These are phyloP conservation scores for Raphanus sativus DNA, from an alignment of 345 rosid species.

Conservation along the genomic window DNA sequence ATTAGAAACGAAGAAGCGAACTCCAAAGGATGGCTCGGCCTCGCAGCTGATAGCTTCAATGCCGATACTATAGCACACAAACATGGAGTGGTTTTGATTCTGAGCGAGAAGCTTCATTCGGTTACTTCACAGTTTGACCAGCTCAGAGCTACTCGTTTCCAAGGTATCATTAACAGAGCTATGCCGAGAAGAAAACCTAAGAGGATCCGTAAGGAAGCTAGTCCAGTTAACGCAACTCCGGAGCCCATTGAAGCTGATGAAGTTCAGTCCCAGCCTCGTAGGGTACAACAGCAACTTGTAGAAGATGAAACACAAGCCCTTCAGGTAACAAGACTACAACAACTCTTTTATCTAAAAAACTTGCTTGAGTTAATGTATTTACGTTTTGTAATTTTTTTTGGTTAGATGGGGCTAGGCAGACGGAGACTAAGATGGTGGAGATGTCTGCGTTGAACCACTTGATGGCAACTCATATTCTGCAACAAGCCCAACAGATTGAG, in stretches of 20 bases:
- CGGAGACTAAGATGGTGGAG: slow-evolving; percentile 97
- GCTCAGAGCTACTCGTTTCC: slow-evolving; percentile 85
- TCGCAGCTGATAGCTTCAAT: slow-evolving; percentile 53
- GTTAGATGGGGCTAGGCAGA: slow-evolving; percentile 72
- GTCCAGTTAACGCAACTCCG: slow-evolving; percentile 43
- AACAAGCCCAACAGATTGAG: slow-evolving; percentile 95
- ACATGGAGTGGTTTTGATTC: slow-evolving; percentile 93
- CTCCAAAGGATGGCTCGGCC: slow-evolving; percentile 81
- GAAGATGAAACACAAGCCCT: slow-evolving; percentile 93
- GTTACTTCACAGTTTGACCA: slow-evolving; percentile 80
- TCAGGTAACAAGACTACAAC: slow-evolving; percentile 53
- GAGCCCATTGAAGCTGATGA: slow-evolving; percentile 52
- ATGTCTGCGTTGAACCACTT: slow-evolving; percentile 97
- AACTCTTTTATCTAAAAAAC: neutral
- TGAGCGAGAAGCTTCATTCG: slow-evolving; percentile 92
- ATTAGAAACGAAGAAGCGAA: slow-evolving; percentile 68
- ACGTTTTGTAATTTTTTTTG: no score
- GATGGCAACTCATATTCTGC: slow-evolving; percentile 90
- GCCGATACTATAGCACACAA: slow-evolving; percentile 85
- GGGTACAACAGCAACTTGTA: slow-evolving; percentile 64
- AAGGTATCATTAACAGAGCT: slow-evolving; percentile 75
- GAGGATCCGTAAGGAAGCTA: slow-evolving; percentile 39
- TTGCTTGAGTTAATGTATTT: no score
- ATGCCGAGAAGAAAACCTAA: slow-evolving; percentile 78
- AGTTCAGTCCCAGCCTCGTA: slow-evolving; percentile 49